Percentiles rank a stretch among this genome's conserved stretches.
These are phyloP conservation scores for Funneliformis caledonium DNA, from an alignment of 371 early-diverging fungal species.

Conservation along the genomic window DNA sequence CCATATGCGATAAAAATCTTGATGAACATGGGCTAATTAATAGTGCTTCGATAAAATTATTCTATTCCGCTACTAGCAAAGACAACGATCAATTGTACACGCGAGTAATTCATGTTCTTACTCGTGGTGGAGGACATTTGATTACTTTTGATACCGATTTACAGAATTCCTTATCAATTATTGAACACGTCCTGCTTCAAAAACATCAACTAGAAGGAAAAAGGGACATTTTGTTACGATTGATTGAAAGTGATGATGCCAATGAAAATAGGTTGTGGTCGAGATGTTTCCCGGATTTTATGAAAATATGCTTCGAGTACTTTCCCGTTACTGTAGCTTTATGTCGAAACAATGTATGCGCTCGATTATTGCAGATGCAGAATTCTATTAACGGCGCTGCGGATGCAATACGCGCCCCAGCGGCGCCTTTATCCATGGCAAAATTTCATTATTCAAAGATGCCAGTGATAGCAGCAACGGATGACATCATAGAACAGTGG, in stretches of 20 bases:
- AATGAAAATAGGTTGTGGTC: conserved; percentile 60
- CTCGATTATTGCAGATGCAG: conserved; percentile 65
- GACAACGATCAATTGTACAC: conserved; percentile 39
- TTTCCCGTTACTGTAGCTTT: conserved; percentile 65
- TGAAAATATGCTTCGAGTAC: conserved; percentile 65
- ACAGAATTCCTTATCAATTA: conserved; percentile 51
- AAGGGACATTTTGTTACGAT: conserved; percentile 47
- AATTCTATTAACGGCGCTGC: conserved; percentile 60
- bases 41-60: conserved; percentile 14
- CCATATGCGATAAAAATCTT: conserved; percentile 37
- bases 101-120: conserved; percentile 54
- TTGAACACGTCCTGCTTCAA: conserved; percentile 54
- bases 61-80: conserved; percentile 12
- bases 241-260: conserved; percentile 58
- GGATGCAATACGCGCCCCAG: conserved; percentile 53
- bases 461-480: conserved; percentile 50
- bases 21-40: conserved; percentile 44
- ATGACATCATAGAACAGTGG: conserved; percentile 80
- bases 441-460: conserved; percentile 49
- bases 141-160: conserved; percentile 60
- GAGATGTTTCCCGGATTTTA: conserved; percentile 68
- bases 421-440: conserved; percentile 42
- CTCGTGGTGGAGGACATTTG: conserved; percentile 54
- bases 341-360: conserved; percentile 65
- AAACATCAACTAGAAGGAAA: conserved; percentile 58